phyloP scores from a whole-genome alignment of 352 stramenopile genomes.

The Pythium rishiriense region DNA sequence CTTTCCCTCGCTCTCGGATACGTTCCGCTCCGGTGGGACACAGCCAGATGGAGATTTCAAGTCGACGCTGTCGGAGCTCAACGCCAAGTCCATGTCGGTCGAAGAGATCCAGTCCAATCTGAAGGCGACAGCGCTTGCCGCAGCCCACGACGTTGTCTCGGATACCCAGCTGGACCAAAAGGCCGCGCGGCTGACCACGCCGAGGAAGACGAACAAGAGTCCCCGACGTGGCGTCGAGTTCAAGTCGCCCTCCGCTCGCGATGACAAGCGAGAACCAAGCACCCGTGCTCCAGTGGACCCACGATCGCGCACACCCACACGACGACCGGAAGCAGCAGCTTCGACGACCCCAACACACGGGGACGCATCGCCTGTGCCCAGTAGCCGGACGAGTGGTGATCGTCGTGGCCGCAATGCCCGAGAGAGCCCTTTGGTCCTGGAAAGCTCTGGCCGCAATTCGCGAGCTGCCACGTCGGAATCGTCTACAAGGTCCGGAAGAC shows the following conservation, averaged over 20 bases:
- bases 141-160: slow-evolving; percentile 22
- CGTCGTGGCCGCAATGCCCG: slow-evolving; percentile 8
- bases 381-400: background rate
- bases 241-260: slow-evolving; percentile 4
- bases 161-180: background rate
- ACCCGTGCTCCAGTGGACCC: background rate
- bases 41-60: slow-evolving; percentile 35
- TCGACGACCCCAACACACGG: background rate
- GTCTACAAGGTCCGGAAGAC: background rate
- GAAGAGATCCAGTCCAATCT: slow-evolving; percentile 36
- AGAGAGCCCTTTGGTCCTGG: background rate
- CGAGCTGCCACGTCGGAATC: background rate
- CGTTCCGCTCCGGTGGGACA: slow-evolving; percentile 1
- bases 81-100: slow-evolving; percentile 65
- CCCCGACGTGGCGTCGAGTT: slow-evolving; percentile 4
- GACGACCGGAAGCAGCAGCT: slow-evolving; percentile 8
- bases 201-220: slow-evolving; percentile 9
- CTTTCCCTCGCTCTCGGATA: slow-evolving; percentile 17
- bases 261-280: slow-evolving; percentile 17
- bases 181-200: background rate
- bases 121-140: slow-evolving; percentile 25
- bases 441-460: background rate
- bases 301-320: slow-evolving; percentile 5
- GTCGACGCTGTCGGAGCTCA: slow-evolving; percentile 59
- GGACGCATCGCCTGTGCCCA: slow-evolving; percentile 1